Evolutionary conservation across 371 early-diverging fungal species (phyloP).

Genomic region (Mortierella sp.): DNA sequence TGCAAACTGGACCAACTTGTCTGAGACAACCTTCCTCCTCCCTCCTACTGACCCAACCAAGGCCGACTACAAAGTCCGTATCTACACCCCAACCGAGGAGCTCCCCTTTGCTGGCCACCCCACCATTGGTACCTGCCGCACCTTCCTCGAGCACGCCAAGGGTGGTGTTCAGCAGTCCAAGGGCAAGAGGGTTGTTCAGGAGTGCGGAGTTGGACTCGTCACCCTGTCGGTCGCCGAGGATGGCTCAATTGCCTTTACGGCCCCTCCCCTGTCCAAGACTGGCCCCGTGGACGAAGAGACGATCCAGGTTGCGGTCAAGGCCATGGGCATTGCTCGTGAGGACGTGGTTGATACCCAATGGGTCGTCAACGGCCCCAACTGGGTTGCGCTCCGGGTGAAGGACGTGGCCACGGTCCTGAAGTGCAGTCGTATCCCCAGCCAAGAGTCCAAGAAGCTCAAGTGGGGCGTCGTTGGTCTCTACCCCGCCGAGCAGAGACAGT

Average conservation of each 20-base stretch:
- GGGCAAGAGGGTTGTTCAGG: conserved; percentile 24
- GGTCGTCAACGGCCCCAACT: conserved; percentile 30
- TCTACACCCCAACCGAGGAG: conserved; percentile 30
- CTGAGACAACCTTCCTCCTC: conserved; percentile 43
- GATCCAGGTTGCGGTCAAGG: conserved; percentile 14
- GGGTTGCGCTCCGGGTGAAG: conserved; percentile 35
- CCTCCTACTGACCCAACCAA: conserved; percentile 37
- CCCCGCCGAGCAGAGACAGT: conserved; percentile 10
- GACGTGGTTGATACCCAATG: conserved; percentile 33
- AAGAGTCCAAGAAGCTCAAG: conserved; percentile 21
- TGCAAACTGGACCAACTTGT: conserved; percentile 47
- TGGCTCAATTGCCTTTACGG: conserved; percentile 27
- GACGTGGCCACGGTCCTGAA: conserved; percentile 24
- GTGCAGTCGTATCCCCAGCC: conserved; percentile 21
- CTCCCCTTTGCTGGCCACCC: conserved; percentile 45
- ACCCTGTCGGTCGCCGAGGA: conserved; percentile 11
- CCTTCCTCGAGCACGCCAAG: conserved; percentile 26
- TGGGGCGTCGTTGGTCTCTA: conserved; percentile 33
- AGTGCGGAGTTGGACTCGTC: conserved; percentile 40
- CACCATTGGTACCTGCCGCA: conserved; percentile 31
- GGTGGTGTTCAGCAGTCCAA: background rate
- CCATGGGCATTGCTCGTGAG: conserved; percentile 32
- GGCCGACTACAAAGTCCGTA: conserved; percentile 37
- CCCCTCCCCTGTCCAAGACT: conserved; percentile 30
- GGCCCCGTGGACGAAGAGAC: conserved; percentile 30